A percentile compares a stretch with the other conserved stretches of the same genome.
Evolutionary conservation across 2,329 filamentous ascomycete genomes (phyloP).

Genomic region (Pseudocercospora crystallina): DNA sequence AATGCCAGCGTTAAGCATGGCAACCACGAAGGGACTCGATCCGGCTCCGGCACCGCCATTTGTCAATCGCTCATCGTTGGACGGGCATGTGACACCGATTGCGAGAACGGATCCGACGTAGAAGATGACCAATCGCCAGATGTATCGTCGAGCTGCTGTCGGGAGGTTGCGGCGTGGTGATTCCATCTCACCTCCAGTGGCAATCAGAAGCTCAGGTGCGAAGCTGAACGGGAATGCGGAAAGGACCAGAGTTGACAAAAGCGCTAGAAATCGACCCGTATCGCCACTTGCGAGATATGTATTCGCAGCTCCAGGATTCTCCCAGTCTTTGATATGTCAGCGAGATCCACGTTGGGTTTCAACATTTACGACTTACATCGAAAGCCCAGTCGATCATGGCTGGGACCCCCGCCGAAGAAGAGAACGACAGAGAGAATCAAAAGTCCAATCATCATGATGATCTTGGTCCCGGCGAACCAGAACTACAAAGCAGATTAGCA

Average conservation of each 20-base stretch:
- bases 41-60: slow-evolving; percentile 29
- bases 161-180: slow-evolving; percentile 60
- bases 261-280: slow-evolving; percentile 52
- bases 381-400: slow-evolving; percentile 52
- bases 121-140: slow-evolving; percentile 63
- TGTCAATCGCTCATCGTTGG: slow-evolving; percentile 52
- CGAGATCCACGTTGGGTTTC: background rate
- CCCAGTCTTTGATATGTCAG: slow-evolving; percentile 38
- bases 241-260: slow-evolving; percentile 53
- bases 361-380: slow-evolving; percentile 31
- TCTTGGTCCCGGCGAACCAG: slow-evolving; percentile 46
- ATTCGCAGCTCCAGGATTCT: slow-evolving; percentile 50
- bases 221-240: slow-evolving; percentile 57
- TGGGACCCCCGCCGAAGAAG: slow-evolving; percentile 57
- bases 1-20: slow-evolving; percentile 52
- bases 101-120: slow-evolving; percentile 59
- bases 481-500: background rate
- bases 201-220: slow-evolving; percentile 56
- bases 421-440: slow-evolving; percentile 55
- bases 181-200: slow-evolving; percentile 57
- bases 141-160: slow-evolving; percentile 58
- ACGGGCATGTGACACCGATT: slow-evolving; percentile 62
- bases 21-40: slow-evolving; percentile 31
- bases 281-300: slow-evolving; percentile 48
- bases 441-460: slow-evolving; percentile 53